Percentiles rank a stretch among this genome's conserved stretches.
Conservation (phyloP, 73 alveolate genomes). For the Tetrahymena borealis region DNA sequence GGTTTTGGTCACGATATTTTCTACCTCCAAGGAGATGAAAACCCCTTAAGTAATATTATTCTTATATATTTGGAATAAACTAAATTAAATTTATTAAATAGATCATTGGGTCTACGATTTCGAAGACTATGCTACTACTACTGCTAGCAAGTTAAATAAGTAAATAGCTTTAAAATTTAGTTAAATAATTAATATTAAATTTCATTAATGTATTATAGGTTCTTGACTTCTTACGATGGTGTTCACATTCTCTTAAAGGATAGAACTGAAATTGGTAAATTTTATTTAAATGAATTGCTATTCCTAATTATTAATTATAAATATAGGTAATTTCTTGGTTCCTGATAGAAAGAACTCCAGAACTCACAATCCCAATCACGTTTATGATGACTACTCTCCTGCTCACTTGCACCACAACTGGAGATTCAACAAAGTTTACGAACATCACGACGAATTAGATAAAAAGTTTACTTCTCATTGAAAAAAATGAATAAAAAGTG, state of each 20-base stretch:
- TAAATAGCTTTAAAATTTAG: not conserved
- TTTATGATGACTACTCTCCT: constrained; percentile 38
- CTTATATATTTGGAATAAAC: not conserved
- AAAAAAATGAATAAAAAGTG: not conserved
- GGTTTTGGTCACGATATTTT: constrained; percentile 56
- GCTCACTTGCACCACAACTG: constrained; percentile 43
- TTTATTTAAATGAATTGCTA: not conserved
- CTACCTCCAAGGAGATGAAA: constrained; percentile 58
- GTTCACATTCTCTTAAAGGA: constrained; percentile 62
- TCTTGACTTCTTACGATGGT: constrained; percentile 67
- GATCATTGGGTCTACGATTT: constrained; percentile 75
- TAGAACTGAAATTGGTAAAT: constrained; percentile 70
- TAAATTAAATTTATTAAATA: not conserved
- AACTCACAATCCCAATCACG: constrained; percentile 26
- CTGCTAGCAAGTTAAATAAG: constrained; percentile 35
- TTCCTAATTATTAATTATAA: not conserved
- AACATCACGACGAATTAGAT: not conserved
- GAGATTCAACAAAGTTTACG: constrained; percentile 38
- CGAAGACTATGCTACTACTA: constrained; percentile 19
- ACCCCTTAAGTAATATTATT: constrained; percentile 27
- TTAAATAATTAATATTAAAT: constrained; percentile 16
- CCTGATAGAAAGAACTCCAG: constrained; percentile 29
- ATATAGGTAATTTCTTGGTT: not conserved
- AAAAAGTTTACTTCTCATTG: not conserved
- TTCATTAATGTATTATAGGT: constrained; percentile 45